Percentiles rank a stretch among this genome's conserved stretches.
Evolutionary conservation across 345 rosid genomes (phyloP).

Genomic region (Eucalyptus grandis): DNA sequence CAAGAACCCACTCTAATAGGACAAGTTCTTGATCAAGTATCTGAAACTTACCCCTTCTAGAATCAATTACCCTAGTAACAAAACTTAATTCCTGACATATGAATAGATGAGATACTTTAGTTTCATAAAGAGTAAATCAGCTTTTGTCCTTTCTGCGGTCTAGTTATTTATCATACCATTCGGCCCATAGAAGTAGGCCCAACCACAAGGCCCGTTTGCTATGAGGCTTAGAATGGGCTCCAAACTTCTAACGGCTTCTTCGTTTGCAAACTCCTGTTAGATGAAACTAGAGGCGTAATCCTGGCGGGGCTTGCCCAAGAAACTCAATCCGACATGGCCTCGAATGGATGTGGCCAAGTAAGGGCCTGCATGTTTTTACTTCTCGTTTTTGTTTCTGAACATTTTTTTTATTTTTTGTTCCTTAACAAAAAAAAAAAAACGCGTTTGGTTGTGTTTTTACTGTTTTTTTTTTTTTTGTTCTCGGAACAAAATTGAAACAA

Average conservation of each 20-base stretch:
- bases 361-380: too few species aligned
- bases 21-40: accelerated
- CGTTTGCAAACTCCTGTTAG: background rate
- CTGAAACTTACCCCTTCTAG: background rate
- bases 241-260: background rate
- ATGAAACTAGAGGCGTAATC: background rate
- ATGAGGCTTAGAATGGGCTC: background rate
- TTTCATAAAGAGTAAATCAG: background rate
- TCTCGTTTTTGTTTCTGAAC: too few species aligned
- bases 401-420: too few species aligned
- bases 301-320: background rate
- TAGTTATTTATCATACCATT: background rate
- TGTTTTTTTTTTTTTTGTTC: too few species aligned
- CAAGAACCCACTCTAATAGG: background rate
- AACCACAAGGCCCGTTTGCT: background rate
- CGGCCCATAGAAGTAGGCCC: background rate
- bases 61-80: background rate
- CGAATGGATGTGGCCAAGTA: background rate
- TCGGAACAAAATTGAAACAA: too few species aligned
- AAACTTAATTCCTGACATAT: background rate
- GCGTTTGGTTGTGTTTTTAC: too few species aligned
- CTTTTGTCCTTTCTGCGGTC: background rate
- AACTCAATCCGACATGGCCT: background rate
- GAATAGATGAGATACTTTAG: background rate
- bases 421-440: too few species aligned